Conservation (phyloP, 2,329 filamentous ascomycete genomes). For the Moelleriella libera region DNA sequence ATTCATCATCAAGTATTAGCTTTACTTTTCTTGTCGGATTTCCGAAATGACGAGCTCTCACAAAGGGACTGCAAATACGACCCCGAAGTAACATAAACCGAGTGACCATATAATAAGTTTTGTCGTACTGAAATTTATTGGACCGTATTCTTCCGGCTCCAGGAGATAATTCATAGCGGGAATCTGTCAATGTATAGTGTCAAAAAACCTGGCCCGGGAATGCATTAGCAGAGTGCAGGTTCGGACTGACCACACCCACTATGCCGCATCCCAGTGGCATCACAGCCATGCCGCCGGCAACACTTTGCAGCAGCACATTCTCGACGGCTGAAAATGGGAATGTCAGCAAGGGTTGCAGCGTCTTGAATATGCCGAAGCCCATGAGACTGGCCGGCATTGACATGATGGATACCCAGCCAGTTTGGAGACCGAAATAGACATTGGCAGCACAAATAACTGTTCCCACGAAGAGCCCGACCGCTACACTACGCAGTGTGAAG, state of each 20-base stretch:
- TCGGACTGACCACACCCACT: conserved; percentile 58
- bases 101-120: conserved; percentile 83
- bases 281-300: conserved; percentile 87
- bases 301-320: conserved; percentile 92
- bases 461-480: conserved; percentile 71
- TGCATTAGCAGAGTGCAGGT: background rate
- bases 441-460: conserved; percentile 92
- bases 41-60: conserved; percentile 15
- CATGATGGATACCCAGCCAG: conserved; percentile 65
- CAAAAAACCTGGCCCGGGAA: conserved; percentile 1
- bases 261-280: conserved; percentile 96
- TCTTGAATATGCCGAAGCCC: conserved; percentile 86
- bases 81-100: conserved; percentile 90
- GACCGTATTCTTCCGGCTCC: conserved; percentile 62
- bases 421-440: conserved; percentile 97
- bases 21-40: background rate
- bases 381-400: conserved; percentile 91
- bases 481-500: conserved; percentile 72
- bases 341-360: conserved; percentile 54
- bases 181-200: conserved; percentile 29
- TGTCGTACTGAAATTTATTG: conserved; percentile 55
- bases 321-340: conserved; percentile 87
- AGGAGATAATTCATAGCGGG: conserved; percentile 84
- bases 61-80: conserved; percentile 89
- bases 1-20: background rate